A percentile compares a stretch with the other conserved stretches of the same genome.
These are phyloP conservation scores for Entomortierella lignicola DNA, from an alignment of 192 early-diverging fungal species.

Conservation along the genomic window DNA sequence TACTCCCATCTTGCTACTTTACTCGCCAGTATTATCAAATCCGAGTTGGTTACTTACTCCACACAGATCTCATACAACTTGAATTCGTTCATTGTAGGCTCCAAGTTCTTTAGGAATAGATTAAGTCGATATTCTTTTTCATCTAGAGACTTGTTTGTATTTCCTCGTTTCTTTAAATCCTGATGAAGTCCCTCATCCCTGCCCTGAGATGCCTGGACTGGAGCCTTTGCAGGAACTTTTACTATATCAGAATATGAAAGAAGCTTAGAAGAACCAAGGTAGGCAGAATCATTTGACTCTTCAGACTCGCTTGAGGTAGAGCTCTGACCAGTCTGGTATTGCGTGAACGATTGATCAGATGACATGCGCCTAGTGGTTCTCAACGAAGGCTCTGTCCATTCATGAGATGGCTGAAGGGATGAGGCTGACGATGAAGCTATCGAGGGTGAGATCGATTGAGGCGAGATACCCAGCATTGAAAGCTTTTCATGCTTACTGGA, in stretches of 20 bases:
- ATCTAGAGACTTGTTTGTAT: conserved; percentile 43
- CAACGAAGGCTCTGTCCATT: background rate
- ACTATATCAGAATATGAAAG: conserved; percentile 33
- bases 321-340: background rate
- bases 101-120: conserved; percentile 39
- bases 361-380: background rate
- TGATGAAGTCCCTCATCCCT: conserved; percentile 4
- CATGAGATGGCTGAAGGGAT: conserved; percentile 5
- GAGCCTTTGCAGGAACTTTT: conserved; percentile 25
- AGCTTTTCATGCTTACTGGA: conserved; percentile 12
- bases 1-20: background rate
- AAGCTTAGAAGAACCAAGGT: background rate
- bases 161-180: conserved; percentile 41
- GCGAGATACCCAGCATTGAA: conserved; percentile 18
- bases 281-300: background rate
- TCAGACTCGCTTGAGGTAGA: background rate
- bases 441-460: conserved; percentile 7
- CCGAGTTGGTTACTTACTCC: too few species aligned
- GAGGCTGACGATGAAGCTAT: conserved; percentile 17
- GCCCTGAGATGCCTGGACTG: background rate
- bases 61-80: conserved; percentile 42
- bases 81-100: conserved; percentile 47
- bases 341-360: background rate
- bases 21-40: background rate
- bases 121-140: conserved; percentile 45